Percentiles rank a stretch among this genome's conserved stretches.
Evolutionary conservation across 108 stramenopile species (phyloP).

Genomic region (Stephanodiscus triporus): DNA sequence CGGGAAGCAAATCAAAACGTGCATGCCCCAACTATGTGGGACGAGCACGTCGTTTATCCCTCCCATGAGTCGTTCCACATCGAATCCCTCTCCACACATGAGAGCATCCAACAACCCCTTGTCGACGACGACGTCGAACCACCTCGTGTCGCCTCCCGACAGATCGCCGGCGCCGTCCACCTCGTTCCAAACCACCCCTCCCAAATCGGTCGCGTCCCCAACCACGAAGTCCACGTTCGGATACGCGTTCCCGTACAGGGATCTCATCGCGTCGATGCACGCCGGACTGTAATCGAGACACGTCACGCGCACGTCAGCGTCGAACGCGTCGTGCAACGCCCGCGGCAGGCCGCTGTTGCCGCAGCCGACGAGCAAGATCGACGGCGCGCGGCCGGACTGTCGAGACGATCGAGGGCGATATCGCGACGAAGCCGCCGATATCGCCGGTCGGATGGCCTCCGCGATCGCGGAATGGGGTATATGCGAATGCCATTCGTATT

Average conservation of each 20-base stretch:
- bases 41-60: conserved; percentile 44
- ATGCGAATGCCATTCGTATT: conserved; percentile 78
- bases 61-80: conserved; percentile 45
- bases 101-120: conserved; percentile 84
- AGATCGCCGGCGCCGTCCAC: no score
- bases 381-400: conserved; percentile 23
- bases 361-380: conserved; percentile 62
- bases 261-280: conserved; percentile 60
- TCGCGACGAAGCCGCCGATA: conserved; percentile 9
- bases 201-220: conserved; percentile 66
- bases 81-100: conserved; percentile 75
- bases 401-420: neutral
- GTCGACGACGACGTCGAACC: conserved; percentile 70
- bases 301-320: conserved; percentile 30
- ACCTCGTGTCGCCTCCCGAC: no score
- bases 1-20: conserved; percentile 39
- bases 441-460: conserved; percentile 41
- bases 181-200: conserved; percentile 17
- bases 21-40: conserved; percentile 38
- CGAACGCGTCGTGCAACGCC: conserved; percentile 49
- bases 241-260: conserved; percentile 25
- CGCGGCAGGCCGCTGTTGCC: conserved; percentile 68
- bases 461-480: conserved; percentile 57
- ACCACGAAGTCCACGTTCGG: conserved; percentile 62
- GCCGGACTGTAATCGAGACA: conserved; percentile 69